Conservation (phyloP, 1,284 basidiomycete genomes). For the Gymnopus androsaceus region DNA sequence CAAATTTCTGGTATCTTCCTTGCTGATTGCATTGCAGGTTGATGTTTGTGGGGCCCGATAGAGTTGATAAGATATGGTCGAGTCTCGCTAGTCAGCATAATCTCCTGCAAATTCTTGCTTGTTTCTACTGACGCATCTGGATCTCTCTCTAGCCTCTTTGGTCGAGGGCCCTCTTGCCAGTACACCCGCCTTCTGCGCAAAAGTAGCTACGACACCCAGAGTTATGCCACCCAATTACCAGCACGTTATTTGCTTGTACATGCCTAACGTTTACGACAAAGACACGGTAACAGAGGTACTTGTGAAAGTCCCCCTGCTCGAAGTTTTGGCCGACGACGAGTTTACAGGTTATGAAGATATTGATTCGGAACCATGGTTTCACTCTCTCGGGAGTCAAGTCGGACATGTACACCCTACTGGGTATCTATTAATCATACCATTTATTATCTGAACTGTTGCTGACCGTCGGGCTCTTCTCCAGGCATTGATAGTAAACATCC, state of each 20-base stretch:
- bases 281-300: conserved; percentile 52
- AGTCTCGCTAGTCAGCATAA: conserved; percentile 51
- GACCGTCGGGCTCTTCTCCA: too few species aligned
- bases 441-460: neutral
- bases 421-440: conserved; percentile 30
- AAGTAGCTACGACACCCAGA: conserved; percentile 64
- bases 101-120: neutral
- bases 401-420: conserved; percentile 64
- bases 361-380: conserved; percentile 63
- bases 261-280: conserved; percentile 71
- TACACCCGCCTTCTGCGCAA: conserved; percentile 55
- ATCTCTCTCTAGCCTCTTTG: conserved; percentile 49
- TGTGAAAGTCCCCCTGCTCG: neutral
- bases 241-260: conserved; percentile 70
- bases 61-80: conserved; percentile 62
- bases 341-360: conserved; percentile 62
- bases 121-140: neutral
- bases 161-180: conserved; percentile 59
- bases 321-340: neutral
- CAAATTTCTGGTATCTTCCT: conserved; percentile 38
- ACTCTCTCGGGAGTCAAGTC: conserved; percentile 70
- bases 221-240: conserved; percentile 50
- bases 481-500: conserved; percentile 75
- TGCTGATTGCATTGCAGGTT: conserved; percentile 26
- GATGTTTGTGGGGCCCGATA: conserved; percentile 60